A percentile compares a stretch with the other conserved stretches of the same genome.
phyloP scores from a whole-genome alignment of 768 basidiomycete species.

The Tephrocybe rancida region DNA sequence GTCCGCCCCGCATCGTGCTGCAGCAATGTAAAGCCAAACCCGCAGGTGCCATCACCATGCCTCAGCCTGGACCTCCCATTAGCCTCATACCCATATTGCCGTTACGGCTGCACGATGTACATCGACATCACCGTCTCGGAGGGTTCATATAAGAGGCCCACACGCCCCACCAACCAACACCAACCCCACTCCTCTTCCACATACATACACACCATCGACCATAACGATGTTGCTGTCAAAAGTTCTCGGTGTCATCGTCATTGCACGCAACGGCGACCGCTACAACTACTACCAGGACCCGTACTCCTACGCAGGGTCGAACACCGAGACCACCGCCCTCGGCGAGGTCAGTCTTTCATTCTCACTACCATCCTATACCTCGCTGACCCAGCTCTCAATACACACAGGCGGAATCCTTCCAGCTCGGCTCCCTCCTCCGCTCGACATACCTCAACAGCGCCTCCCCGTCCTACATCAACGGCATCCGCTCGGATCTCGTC shows the following conservation, averaged over 20 bases:
- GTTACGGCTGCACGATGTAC: no score
- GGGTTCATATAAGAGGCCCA: slow-evolving; percentile 9
- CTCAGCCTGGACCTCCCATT: slow-evolving; percentile 9
- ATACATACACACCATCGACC: slow-evolving; percentile 15
- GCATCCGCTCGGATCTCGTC: slow-evolving; percentile 67
- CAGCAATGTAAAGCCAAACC: slow-evolving; percentile 4
- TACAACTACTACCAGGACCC: slow-evolving; percentile 73
- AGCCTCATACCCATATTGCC: no score
- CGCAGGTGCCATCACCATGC: slow-evolving; percentile 16
- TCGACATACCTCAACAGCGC: slow-evolving; percentile 64
- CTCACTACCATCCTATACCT: not conserved
- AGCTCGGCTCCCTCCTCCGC: slow-evolving; percentile 65
- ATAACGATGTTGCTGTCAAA: slow-evolving; percentile 47
- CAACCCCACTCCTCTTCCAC: slow-evolving; percentile 17
- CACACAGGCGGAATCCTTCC: slow-evolving; percentile 63
- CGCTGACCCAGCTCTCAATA: not conserved
- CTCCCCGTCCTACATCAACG: slow-evolving; percentile 71
- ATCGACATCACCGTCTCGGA: not conserved
- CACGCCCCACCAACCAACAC: slow-evolving; percentile 6
- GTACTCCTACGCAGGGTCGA: slow-evolving; percentile 58
- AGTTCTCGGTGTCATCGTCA: slow-evolving; percentile 77
- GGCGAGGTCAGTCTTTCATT: slow-evolving; percentile 56
- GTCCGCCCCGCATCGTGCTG: slow-evolving; percentile 2
- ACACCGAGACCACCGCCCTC: slow-evolving; percentile 74
- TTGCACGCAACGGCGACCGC: slow-evolving; percentile 82